A percentile compares a stretch with the other conserved stretches of the same genome.
These are phyloP conservation scores for Colletotrichum acutatum DNA, from an alignment of 2,329 filamentous ascomycete genomes.

Conservation along the genomic window DNA sequence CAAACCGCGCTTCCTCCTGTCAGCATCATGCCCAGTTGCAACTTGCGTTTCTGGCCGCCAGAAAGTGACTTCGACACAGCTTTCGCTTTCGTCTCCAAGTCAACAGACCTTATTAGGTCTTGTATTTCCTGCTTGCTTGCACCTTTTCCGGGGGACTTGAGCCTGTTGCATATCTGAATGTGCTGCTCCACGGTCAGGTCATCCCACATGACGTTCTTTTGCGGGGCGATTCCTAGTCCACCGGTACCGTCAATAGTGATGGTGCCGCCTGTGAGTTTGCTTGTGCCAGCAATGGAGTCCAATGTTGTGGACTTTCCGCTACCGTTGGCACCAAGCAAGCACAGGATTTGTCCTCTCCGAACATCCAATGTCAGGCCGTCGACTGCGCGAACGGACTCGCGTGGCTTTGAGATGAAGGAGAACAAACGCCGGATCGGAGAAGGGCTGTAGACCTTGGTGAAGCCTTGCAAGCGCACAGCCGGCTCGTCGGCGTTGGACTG, in stretches of 20 bases:
- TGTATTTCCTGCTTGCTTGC: slow-evolving; percentile 70
- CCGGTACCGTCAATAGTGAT: slow-evolving; percentile 83
- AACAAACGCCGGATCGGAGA: slow-evolving; percentile 68
- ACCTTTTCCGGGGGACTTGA: slow-evolving; percentile 73
- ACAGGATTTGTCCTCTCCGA: slow-evolving; percentile 83
- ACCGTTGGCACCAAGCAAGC: slow-evolving; percentile 88
- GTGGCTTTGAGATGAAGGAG: slow-evolving; percentile 56
- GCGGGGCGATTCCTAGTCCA: slow-evolving; percentile 87
- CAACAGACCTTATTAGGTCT: slow-evolving; percentile 75
- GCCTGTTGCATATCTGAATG: slow-evolving; percentile 81
- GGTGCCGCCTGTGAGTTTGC: slow-evolving; percentile 77
- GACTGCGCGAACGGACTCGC: slow-evolving; percentile 82
- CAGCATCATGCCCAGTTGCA: slow-evolving; percentile 95
- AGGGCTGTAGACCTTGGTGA: slow-evolving; percentile 83
- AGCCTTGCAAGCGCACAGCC: slow-evolving; percentile 76
- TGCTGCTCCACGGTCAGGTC: slow-evolving; percentile 89
- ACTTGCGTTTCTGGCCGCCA: slow-evolving; percentile 90
- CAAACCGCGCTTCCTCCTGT: slow-evolving; percentile 89
- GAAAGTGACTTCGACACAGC: slow-evolving; percentile 82
- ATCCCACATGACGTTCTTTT: slow-evolving; percentile 95
- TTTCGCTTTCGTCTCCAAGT: slow-evolving; percentile 78
- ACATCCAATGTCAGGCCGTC: slow-evolving; percentile 78
- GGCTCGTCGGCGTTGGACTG: slow-evolving; percentile 46
- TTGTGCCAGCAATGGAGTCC: slow-evolving; percentile 86
- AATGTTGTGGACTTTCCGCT: slow-evolving; percentile 92